A percentile compares a stretch with the other conserved stretches of the same genome.
Evolutionary conservation across 2,329 filamentous ascomycete species (phyloP).

Genomic region (Blastomyces gilchristii): DNA sequence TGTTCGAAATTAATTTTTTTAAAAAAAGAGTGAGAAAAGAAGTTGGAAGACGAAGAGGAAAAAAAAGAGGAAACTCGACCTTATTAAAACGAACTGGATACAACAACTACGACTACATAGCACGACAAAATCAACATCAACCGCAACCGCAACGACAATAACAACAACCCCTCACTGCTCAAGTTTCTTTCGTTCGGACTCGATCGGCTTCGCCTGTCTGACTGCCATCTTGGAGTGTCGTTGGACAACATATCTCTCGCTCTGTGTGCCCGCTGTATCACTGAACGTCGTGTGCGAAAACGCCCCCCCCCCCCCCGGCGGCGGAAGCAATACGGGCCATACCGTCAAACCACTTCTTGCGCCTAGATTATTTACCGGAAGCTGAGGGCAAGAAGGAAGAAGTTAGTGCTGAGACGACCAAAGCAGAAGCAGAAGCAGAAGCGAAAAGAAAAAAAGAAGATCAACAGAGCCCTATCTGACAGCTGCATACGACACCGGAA

Average conservation of each 20-base stretch:
- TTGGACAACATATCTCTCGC: conserved; percentile 3
- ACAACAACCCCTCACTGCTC: neutral
- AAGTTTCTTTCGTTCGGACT: neutral
- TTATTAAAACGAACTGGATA: neutral
- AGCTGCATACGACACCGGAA: neutral
- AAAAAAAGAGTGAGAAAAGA: neutral
- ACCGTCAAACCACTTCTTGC: neutral
- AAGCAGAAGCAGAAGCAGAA: neutral
- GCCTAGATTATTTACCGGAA: neutral
- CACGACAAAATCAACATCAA: neutral
- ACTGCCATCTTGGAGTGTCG: neutral
- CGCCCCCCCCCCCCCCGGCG: too few relatives aligned
- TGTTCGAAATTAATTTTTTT: neutral
- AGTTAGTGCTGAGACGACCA: conserved; percentile 7
- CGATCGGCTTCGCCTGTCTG: neutral
- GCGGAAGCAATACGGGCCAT: neutral
- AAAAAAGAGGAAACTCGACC: too few relatives aligned
- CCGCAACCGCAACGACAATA: neutral
- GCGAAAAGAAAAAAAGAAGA: neutral
- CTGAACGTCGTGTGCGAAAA: neutral
- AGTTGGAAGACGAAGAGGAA: neutral
- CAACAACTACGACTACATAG: neutral
- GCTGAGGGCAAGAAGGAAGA: conserved; percentile 11
- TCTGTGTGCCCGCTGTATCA: conserved; percentile 8
- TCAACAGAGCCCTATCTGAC: conserved; percentile 1